Evolutionary conservation across 2,329 filamentous ascomycete genomes (phyloP).

Genomic region (Talaromyces sp.): DNA sequence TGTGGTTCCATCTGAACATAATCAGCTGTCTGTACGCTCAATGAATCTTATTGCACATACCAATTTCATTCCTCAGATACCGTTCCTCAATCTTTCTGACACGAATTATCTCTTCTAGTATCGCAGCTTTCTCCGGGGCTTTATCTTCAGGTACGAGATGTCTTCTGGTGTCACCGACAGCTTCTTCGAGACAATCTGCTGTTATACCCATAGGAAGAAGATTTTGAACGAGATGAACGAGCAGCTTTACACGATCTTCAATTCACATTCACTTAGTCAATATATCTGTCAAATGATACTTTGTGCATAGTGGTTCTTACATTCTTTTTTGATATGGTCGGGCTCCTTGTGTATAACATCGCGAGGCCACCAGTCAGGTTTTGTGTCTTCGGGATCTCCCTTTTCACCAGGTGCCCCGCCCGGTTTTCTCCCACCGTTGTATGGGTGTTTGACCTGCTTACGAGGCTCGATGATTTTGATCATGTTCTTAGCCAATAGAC

Average conservation of each 20-base stretch:
- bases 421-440: slow-evolving; percentile 43
- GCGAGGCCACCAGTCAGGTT: slow-evolving; percentile 45
- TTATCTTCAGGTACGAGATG: slow-evolving; percentile 35
- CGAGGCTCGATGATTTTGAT: slow-evolving; percentile 47
- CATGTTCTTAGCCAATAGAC: slow-evolving; percentile 44
- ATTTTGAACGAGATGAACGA: slow-evolving; percentile 41
- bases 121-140: slow-evolving; percentile 23
- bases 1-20: slow-evolving; percentile 30
- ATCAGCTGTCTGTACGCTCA: not conserved
- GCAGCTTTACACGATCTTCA: slow-evolving; percentile 24
- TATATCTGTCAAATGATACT: not conserved
- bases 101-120: slow-evolving; percentile 41
- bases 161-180: slow-evolving; percentile 39
- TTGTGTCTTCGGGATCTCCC: slow-evolving; percentile 44
- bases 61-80: slow-evolving; percentile 40
- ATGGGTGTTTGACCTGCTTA: slow-evolving; percentile 48
- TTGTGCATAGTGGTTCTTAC: slow-evolving; percentile 29
- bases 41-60: slow-evolving; percentile 25
- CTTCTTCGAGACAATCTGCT: slow-evolving; percentile 38
- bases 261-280: not conserved
- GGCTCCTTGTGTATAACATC: slow-evolving; percentile 48
- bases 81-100: slow-evolving; percentile 41
- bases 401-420: slow-evolving; percentile 36
- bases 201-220: slow-evolving; percentile 35
- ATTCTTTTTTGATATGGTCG: slow-evolving; percentile 46